Evolutionary conservation across 2,329 filamentous ascomycete genomes (phyloP).

Genomic region (Aspergillus proliferans): DNA sequence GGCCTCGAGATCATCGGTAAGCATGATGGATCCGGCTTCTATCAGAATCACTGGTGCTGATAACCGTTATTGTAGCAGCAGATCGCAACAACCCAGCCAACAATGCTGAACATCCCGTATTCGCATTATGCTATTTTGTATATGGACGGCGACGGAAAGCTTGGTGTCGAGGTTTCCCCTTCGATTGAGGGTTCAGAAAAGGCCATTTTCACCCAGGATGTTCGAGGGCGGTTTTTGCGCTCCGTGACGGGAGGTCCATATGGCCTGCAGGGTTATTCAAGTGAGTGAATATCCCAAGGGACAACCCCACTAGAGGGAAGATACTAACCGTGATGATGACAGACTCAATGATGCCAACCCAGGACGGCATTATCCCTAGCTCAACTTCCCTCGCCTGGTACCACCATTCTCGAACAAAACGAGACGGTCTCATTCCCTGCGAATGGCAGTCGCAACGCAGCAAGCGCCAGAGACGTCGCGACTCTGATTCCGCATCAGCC

Average conservation of each 20-base stretch:
- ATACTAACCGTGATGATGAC: background rate
- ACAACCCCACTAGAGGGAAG: background rate
- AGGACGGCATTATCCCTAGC: constrained; percentile 2
- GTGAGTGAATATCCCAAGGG: background rate
- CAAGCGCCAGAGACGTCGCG: constrained; percentile 20
- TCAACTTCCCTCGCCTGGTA: constrained; percentile 16
- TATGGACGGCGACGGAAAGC: constrained; percentile 28
- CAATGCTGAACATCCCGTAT: constrained; percentile 20
- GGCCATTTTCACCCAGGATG: constrained; percentile 31
- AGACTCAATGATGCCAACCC: constrained; percentile 2
- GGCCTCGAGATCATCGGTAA: constrained; percentile 15
- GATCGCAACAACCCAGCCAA: constrained; percentile 12
- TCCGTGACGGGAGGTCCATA: constrained; percentile 16
- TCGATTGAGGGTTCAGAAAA: constrained; percentile 27
- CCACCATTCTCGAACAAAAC: constrained; percentile 12
- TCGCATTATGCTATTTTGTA: constrained; percentile 34
- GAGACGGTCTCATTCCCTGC: constrained; percentile 24
- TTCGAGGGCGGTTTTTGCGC: constrained; percentile 29
- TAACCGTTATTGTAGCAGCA: constrained; percentile 7
- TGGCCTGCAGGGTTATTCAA: constrained; percentile 7
- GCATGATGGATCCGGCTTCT: background rate
- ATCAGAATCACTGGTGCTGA: constrained; percentile 3
- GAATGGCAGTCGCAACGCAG: constrained; percentile 25
- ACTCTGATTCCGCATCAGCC: constrained; percentile 14
- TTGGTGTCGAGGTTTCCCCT: constrained; percentile 25